phyloP scores from a whole-genome alignment of 1,139 yeast species.

The Magnusiomyces fungicola region DNA sequence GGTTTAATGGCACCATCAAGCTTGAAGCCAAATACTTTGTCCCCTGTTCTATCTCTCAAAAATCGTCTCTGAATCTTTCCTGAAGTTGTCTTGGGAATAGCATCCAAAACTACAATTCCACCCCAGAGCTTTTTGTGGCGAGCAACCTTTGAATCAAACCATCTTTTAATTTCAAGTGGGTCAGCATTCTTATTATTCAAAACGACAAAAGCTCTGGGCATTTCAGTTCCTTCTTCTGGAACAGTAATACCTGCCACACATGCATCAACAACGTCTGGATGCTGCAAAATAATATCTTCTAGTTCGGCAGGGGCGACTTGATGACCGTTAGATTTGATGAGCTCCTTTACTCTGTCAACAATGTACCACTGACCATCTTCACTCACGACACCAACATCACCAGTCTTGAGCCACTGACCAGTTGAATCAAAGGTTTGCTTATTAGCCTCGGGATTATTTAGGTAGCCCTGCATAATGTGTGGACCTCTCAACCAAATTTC shows the following conservation, averaged over 20 bases:
- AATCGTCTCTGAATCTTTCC: conserved; percentile 36
- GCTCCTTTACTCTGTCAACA: conserved; percentile 72
- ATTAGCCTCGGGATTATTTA: conserved; percentile 49
- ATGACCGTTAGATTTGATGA: conserved; percentile 77
- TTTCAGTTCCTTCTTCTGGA: conserved; percentile 31
- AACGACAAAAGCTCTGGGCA: conserved; percentile 34
- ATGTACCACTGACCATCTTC: conserved; percentile 49
- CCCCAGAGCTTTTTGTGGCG: conserved; percentile 37
- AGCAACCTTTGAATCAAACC: conserved; percentile 34
- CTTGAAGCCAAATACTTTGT: no score
- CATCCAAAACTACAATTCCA: conserved; percentile 32
- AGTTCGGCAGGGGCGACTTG: conserved; percentile 78
- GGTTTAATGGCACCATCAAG: no score
- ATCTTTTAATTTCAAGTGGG: conserved; percentile 24
- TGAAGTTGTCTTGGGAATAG: conserved; percentile 34
- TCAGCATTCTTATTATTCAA: conserved; percentile 18
- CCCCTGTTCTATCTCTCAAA: conserved; percentile 25
- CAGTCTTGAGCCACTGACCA: conserved; percentile 67
- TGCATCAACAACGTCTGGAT: conserved; percentile 29
- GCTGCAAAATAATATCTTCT: conserved; percentile 53
- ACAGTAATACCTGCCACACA: conserved; percentile 34
- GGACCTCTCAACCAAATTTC: conserved; percentile 68
- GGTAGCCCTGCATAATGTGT: conserved; percentile 56
- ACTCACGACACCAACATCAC: conserved; percentile 60
- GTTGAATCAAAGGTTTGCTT: conserved; percentile 38